Percentiles rank a stretch among this genome's conserved stretches.
phyloP scores from a whole-genome alignment of 805 yeast genomes.

The Ogataea nakhonphanomensis region DNA sequence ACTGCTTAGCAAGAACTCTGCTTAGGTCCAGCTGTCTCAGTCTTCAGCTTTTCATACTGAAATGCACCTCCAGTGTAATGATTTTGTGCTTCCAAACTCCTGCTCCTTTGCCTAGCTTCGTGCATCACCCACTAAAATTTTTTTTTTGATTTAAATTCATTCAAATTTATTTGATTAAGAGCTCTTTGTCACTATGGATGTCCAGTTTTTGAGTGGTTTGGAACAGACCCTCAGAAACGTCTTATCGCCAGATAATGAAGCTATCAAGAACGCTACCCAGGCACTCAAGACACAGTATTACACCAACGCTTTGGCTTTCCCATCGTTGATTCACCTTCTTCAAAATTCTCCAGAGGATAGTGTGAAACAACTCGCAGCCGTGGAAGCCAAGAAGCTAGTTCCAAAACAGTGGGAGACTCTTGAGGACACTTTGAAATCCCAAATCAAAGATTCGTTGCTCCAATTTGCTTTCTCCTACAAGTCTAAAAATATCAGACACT shows the following conservation, averaged over 20 bases:
- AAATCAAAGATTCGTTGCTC: constrained; percentile 66
- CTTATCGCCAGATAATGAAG: constrained; percentile 74
- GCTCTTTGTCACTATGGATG: constrained; percentile 49
- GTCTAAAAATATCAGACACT: constrained; percentile 70
- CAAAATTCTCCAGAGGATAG: constrained; percentile 67
- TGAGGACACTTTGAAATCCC: constrained; percentile 48
- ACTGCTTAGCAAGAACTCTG: too few species aligned
- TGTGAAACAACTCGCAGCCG: constrained; percentile 89
- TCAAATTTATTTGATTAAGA: neutral
- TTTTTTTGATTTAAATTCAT: constrained; percentile 3
- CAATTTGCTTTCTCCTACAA: constrained; percentile 64
- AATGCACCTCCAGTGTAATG: neutral
- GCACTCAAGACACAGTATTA: constrained; percentile 73
- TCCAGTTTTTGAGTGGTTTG: constrained; percentile 62
- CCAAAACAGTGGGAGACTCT: constrained; percentile 62
- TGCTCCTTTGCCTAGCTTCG: neutral
- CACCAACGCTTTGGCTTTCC: constrained; percentile 65
- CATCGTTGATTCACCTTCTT: constrained; percentile 78
- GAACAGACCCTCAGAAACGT: constrained; percentile 78
- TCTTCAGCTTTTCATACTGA: neutral
- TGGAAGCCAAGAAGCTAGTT: constrained; percentile 87
- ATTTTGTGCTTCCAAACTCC: neutral
- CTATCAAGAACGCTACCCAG: constrained; percentile 79
- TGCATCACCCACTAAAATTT: constrained; percentile 10
- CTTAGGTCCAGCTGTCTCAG: too few species aligned